phyloP scores from a whole-genome alignment of 2,329 filamentous ascomycete genomes.

The Neopestalotiopsis clavispora region DNA sequence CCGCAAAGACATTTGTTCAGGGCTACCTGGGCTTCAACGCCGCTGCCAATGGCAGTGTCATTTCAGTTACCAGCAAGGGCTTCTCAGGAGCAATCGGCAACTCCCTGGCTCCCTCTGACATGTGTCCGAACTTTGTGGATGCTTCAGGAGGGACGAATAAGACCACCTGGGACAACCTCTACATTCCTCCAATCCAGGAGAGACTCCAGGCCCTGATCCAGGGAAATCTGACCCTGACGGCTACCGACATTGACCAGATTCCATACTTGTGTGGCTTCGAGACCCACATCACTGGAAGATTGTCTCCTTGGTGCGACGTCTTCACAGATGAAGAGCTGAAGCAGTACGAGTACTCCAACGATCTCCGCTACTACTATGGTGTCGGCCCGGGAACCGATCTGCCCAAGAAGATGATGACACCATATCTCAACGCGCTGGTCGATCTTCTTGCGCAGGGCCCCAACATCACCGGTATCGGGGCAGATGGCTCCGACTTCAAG shows the following conservation, averaged over 20 bases:
- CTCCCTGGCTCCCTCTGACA: conserved; percentile 66
- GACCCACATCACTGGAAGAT: conserved; percentile 65
- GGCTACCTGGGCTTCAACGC: conserved; percentile 65
- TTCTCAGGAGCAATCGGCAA: conserved; percentile 60
- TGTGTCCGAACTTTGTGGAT: conserved; percentile 64
- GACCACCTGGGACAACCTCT: conserved; percentile 53
- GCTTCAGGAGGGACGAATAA: conserved; percentile 52
- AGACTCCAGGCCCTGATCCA: conserved; percentile 59
- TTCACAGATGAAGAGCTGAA: conserved; percentile 66
- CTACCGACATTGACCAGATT: conserved; percentile 60
- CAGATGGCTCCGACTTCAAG: conserved; percentile 50
- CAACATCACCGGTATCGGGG: conserved; percentile 49
- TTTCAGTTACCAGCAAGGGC: conserved; percentile 62
- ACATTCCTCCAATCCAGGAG: conserved; percentile 56
- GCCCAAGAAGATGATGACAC: conserved; percentile 64
- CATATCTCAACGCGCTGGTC: conserved; percentile 60
- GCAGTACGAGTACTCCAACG: conserved; percentile 70
- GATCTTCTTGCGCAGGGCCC: conserved; percentile 58
- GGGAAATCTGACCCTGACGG: conserved; percentile 59
- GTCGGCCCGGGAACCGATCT: conserved; percentile 61
- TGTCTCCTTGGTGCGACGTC: conserved; percentile 67
- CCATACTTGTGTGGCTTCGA: conserved; percentile 76
- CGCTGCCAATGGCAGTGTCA: conserved; percentile 56
- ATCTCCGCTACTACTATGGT: conserved; percentile 72
- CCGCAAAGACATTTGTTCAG: conserved; percentile 63